Percentiles rank a stretch among this genome's conserved stretches.
Conservation (phyloP, 305 asterid species). For the Petunia hybrid region DNA sequence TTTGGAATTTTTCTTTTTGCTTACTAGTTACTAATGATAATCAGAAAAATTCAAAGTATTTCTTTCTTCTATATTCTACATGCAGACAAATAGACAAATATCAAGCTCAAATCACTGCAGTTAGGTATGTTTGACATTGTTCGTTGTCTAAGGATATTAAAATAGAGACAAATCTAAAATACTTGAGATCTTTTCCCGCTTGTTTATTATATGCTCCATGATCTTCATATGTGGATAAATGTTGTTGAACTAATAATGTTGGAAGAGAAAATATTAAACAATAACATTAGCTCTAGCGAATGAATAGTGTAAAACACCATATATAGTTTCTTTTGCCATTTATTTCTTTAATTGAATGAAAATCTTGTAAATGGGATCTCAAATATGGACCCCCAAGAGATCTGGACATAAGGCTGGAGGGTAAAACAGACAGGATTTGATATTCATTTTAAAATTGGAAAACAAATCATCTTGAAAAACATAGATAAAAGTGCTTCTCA, state of each 20-base stretch:
- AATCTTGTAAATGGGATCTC: not conserved
- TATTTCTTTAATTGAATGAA: not conserved
- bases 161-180: slow-evolving; percentile 34
- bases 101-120: slow-evolving; percentile 32
- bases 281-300: not conserved
- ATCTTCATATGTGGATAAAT: slow-evolving; percentile 4
- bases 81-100: slow-evolving; percentile 30
- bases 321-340: not conserved
- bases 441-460: not conserved
- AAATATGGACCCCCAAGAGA: slow-evolving; percentile 18
- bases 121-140: slow-evolving; percentile 29
- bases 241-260: not conserved
- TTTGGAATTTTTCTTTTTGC: not conserved
- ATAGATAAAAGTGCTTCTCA: no score
- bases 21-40: slow-evolving; percentile 5
- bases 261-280: not conserved
- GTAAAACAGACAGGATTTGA: not conserved
- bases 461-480: no score
- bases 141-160: slow-evolving; percentile 26
- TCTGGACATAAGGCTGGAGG: not conserved
- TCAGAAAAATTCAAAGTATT: slow-evolving; percentile 14
- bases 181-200: not conserved
- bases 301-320: not conserved
- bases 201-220: not conserved
- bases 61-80: not conserved